These are phyloP conservation scores for Rossbeevera mucosa DNA, from an alignment of 768 basidiomycete genomes.

Conservation along the genomic window DNA sequence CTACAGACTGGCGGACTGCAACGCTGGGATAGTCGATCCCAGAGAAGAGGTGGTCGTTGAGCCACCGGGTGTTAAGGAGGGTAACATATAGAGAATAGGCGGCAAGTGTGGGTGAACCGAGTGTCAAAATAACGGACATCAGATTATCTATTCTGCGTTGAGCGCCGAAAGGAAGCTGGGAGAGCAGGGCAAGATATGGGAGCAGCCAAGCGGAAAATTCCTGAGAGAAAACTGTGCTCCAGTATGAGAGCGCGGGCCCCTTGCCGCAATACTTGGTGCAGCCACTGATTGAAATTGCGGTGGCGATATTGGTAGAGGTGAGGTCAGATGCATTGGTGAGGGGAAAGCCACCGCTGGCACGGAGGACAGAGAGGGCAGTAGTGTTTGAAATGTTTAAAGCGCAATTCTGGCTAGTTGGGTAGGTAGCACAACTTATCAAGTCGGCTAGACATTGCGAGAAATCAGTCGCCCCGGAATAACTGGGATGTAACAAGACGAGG, in stretches of 20 bases:
- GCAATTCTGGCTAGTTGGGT: conserved; percentile 1
- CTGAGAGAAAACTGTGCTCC: conserved; percentile 24
- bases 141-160: conserved; percentile 38
- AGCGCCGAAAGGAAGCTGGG: conserved; percentile 46
- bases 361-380: conserved; percentile 15
- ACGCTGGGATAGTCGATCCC: conserved; percentile 25
- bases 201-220: conserved; percentile 43
- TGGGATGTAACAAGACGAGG: neutral
- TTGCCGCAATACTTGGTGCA: conserved; percentile 13
- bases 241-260: conserved; percentile 10
- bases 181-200: conserved; percentile 46
- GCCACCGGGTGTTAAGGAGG: conserved; percentile 41
- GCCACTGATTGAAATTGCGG: conserved; percentile 5
- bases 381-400: neutral
- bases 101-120: conserved; percentile 43
- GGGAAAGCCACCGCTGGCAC: conserved; percentile 1
- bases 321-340: neutral
- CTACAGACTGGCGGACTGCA: conserved; percentile 18
- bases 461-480: neutral
- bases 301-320: neutral
- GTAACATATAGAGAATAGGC: conserved; percentile 43
- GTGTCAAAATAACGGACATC: conserved; percentile 38
- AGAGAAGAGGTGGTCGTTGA: conserved; percentile 30
- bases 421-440: neutral
- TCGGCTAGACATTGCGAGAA: conserved; percentile 13